Base-by-base conservation (phyloP, 768 basidiomycete genomes). In the Tricholoma saponaceum region DNA sequence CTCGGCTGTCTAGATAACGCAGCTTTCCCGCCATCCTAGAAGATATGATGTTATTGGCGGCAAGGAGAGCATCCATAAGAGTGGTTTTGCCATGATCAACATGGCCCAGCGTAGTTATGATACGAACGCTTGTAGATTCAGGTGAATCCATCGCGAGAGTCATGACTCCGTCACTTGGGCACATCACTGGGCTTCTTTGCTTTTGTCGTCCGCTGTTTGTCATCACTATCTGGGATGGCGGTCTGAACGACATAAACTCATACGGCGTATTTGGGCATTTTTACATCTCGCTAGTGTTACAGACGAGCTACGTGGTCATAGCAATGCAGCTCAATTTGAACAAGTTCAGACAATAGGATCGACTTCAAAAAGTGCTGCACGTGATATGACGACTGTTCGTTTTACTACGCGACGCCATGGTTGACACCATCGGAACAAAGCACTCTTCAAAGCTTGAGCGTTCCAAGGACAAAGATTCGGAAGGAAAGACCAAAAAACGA, bases 11-110 rank as follows among this genome's bases (percentile, higher is more conserved):
- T 54, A 98, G 77, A 70, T 96, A 99, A 54, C 97, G 80, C 72
- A 98, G 86, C 70, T 97, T 98, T 9, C 97, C 97, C 2, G 95
- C 96, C 87, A 98, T 90, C 54, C 91, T 77, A 9, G 87, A 74
- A 0, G 96, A 98, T 66, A 99, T 98, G 68, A 99, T 98, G 67
- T 93, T 96, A 75, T 98, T 98, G 20, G 96, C 94, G 1, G 96
- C 95, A 33, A 99, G 84, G 7, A 99, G 82, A 14, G 90, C 85
- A 66, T 99, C 97, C 84, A 97, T 95, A 58, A 93, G 83, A 0
- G 94, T 95, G 2, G 94, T 94, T 74, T 99, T 97, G 65, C 95
- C 95, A 76, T 98, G 95, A 70, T 98, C 94, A 56, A 94, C 92
- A 71, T 94, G 91, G 12, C 92, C 91, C 6, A 93, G 83, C 2